A percentile compares a stretch with the other conserved stretches of the same genome.
Conservation (phyloP, 2,329 filamentous ascomycete species). For the Ceratocystis lukuohia region DNA sequence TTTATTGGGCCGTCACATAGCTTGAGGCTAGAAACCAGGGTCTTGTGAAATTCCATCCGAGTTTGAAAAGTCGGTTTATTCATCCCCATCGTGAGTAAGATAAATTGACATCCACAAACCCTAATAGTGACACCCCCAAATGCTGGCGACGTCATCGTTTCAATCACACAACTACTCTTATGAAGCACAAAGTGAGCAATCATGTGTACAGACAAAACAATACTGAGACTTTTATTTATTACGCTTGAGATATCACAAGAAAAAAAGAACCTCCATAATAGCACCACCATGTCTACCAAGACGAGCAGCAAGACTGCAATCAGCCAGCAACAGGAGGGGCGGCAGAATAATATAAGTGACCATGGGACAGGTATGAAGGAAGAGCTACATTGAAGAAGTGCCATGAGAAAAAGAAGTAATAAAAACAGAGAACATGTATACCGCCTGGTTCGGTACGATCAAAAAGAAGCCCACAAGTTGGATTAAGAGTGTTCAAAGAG, state of each 20-base stretch:
- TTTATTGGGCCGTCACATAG: neutral
- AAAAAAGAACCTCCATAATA: no score
- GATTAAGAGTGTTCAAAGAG: neutral
- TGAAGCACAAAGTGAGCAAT: no score
- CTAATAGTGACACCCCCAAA: neutral
- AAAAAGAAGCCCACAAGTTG: neutral
- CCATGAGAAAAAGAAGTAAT: neutral
- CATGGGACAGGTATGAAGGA: neutral
- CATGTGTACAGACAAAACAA: no score
- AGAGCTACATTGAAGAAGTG: neutral
- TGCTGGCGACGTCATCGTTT: neutral
- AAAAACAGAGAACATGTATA: neutral
- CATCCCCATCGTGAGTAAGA: neutral
- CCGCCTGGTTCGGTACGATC: slow-evolving; percentile 5
- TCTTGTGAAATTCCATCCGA: neutral
- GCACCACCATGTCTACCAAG: no score
- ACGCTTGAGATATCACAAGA: no score
- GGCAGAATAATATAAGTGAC: no score
- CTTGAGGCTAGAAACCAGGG: neutral
- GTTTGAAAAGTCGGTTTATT: neutral
- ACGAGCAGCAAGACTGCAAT: no score
- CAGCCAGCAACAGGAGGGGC: no score
- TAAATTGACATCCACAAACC: neutral
- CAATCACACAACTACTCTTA: no score
- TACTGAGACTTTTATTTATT: no score